A percentile compares a stretch with the other conserved stretches of the same genome.
Evolutionary conservation across 148 eudicot species (phyloP).

Genomic region (Limonium bicolor): DNA sequence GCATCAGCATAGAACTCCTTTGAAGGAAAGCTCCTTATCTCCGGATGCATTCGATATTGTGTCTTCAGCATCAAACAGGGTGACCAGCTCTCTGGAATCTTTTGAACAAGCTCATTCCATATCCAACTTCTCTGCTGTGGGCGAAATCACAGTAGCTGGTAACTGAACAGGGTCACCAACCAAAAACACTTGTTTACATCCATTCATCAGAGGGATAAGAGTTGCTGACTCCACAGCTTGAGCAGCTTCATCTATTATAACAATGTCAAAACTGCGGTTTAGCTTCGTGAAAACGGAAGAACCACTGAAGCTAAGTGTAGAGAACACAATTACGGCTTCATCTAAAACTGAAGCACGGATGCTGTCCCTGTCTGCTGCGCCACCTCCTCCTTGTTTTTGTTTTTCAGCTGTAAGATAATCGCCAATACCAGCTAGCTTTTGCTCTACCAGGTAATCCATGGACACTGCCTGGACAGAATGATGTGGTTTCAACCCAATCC

Average conservation of each 20-base stretch:
- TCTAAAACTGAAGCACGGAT: slow-evolving; percentile 74
- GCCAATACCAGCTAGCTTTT: slow-evolving; percentile 67
- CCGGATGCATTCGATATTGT: slow-evolving; percentile 98
- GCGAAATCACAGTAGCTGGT: slow-evolving; percentile 96
- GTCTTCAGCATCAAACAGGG: slow-evolving; percentile 91
- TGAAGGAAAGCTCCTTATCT: slow-evolving; percentile 89
- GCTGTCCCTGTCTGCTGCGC: slow-evolving; percentile 43
- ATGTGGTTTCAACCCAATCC: slow-evolving; percentile 88
- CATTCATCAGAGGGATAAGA: slow-evolving; percentile 77
- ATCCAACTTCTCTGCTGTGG: slow-evolving; percentile 60
- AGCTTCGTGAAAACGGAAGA: slow-evolving; percentile 61
- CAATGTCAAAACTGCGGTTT: slow-evolving; percentile 81
- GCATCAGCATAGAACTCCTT: slow-evolving; percentile 65
- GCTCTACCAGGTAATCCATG: slow-evolving; percentile 93
- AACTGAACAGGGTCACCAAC: slow-evolving; percentile 98
- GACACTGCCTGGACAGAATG: slow-evolving; percentile 86
- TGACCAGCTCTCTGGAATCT: slow-evolving; percentile 92
- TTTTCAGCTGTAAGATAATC: slow-evolving; percentile 45
- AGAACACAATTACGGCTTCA: slow-evolving; percentile 93
- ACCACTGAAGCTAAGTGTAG: slow-evolving; percentile 97
- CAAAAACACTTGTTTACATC: slow-evolving; percentile 96
- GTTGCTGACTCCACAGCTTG: slow-evolving; percentile 99
- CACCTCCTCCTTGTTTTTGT: slow-evolving; percentile 72
- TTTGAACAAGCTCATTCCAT: slow-evolving; percentile 86
- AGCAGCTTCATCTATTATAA: slow-evolving; percentile 97